Base-by-base conservation (phyloP, 176 grass and related monocot genomes). In the Microstegium vimineum region DNA sequence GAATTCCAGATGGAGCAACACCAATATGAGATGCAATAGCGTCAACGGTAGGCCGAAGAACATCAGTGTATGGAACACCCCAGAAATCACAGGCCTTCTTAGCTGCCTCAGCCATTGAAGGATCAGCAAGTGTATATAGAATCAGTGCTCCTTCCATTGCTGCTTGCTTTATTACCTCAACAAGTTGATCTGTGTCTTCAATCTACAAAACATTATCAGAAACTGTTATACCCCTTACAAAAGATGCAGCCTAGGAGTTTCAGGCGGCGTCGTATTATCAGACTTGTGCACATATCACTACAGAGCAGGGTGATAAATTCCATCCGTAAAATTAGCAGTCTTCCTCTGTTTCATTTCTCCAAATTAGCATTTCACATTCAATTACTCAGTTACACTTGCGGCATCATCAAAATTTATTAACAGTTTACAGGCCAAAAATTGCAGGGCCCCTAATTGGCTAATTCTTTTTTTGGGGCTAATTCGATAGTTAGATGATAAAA, bases 91-190 rank as follows among this genome's bases (percentile, higher is more conserved):
- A 96, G 16, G 97, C 97, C 51, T 99, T 84, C 74, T 92, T 94
- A 38, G 87, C 66, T 74, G 85, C 64, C 54, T 90, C 89, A 14
- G 97, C 83, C 97, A 99, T 96, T 33, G 82, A 86, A 82, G 97
- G 89, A 62, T 99, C 96, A 32, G 85, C 96, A 73, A 99, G 89
- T n/a, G 96, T 99, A 64, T 99, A 99, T 3, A 99, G 87, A 71
- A 99, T 17, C 43, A 95, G 52, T 52, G 93, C 96, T 11, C 81
- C 93, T 91, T 99, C 93, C 85, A 88, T 90, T 78, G 96, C 96
- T 40, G 96, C 96, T 95, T 99, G 93, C 60, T 88, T 99, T 80
- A 99, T 74, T 66, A 99, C 81, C 73, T 99, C 91, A 85, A 99
- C 38, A 67, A 99, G 91, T 22, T 78, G 81, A 37, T 94, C 96